These are phyloP conservation scores for Ustilaginoidea virens DNA, from an alignment of 2,329 filamentous ascomycete species.

Conservation along the genomic window DNA sequence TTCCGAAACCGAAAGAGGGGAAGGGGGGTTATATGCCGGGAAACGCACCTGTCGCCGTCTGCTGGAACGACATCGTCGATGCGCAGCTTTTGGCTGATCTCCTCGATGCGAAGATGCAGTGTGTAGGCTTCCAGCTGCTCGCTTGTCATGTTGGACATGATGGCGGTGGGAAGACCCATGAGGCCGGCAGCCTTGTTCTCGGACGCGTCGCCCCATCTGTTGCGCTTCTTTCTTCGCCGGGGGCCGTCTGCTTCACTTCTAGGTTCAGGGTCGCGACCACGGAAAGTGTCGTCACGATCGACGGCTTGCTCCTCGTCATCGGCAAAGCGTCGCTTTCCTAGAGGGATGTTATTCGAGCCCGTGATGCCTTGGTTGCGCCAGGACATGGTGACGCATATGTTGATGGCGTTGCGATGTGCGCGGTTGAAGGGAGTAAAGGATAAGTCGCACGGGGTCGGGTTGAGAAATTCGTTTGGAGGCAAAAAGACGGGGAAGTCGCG, in stretches of 20 bases:
- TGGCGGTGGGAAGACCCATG: constrained; percentile 93
- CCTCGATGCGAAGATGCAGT: constrained; percentile 89
- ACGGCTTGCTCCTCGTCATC: constrained; percentile 38
- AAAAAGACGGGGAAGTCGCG: too few species aligned
- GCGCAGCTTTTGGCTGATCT: constrained; percentile 97
- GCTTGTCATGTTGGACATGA: constrained; percentile 93
- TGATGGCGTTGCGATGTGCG: too few species aligned
- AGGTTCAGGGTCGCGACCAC: constrained; percentile 81
- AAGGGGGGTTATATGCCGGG: not conserved
- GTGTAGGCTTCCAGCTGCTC: constrained; percentile 98
- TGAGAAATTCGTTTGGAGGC: too few species aligned
- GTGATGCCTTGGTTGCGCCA: constrained; percentile 75
- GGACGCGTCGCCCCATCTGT: constrained; percentile 91
- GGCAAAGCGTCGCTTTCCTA: constrained; percentile 74
- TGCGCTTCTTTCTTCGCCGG: constrained; percentile 91
- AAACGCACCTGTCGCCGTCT: constrained; percentile 77
- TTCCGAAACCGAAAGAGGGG: too few species aligned
- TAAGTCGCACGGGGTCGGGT: too few species aligned
- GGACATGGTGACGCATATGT: constrained; percentile 45
- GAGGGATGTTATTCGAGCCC: constrained; percentile 93
- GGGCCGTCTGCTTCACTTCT: constrained; percentile 57
- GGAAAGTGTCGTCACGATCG: constrained; percentile 47
- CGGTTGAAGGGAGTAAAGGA: too few species aligned
- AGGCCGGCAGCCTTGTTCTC: constrained; percentile 98
- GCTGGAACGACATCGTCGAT: constrained; percentile 98